Evolutionary conservation across 2,329 filamentous ascomycete species (phyloP).

Genomic region (Aphanocladium album): DNA sequence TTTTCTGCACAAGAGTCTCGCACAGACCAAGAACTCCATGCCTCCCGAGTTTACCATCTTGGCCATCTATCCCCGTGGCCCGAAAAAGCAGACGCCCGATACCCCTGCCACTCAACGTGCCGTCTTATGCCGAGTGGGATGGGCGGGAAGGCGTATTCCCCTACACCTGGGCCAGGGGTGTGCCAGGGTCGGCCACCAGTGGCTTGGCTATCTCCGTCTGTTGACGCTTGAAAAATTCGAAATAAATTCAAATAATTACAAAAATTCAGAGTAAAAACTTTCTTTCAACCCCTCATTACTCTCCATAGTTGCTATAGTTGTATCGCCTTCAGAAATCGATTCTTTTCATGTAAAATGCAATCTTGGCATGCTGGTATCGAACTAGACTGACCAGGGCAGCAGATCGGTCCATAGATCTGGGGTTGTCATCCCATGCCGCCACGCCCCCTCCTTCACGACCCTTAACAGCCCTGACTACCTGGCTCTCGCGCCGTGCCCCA

Average conservation of each 20-base stretch:
- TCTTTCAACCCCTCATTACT: too few relatives aligned
- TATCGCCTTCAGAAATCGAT: too few relatives aligned
- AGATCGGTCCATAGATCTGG: conserved; percentile 12
- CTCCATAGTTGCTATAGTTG: too few relatives aligned
- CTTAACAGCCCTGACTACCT: background rate
- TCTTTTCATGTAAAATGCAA: too few relatives aligned
- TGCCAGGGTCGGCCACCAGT: too few relatives aligned
- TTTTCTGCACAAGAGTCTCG: background rate
- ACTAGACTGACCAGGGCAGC: background rate
- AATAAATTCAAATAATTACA: too few relatives aligned
- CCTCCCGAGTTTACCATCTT: conserved; percentile 1
- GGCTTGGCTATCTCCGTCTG: too few relatives aligned
- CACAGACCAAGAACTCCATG: background rate
- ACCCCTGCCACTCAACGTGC: background rate
- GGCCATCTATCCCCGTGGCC: conserved; percentile 1
- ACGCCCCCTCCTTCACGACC: background rate
- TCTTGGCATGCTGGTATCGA: too few relatives aligned
- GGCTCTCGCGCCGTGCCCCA: background rate
- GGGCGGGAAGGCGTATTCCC: background rate
- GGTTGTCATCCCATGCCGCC: background rate
- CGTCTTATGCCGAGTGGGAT: background rate
- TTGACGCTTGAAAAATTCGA: too few relatives aligned
- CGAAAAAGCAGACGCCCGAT: conserved; percentile 2
- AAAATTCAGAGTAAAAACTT: too few relatives aligned
- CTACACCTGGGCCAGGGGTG: background rate